These are phyloP conservation scores for Corymbia maculata DNA, from an alignment of 345 rosid species.

Conservation along the genomic window DNA sequence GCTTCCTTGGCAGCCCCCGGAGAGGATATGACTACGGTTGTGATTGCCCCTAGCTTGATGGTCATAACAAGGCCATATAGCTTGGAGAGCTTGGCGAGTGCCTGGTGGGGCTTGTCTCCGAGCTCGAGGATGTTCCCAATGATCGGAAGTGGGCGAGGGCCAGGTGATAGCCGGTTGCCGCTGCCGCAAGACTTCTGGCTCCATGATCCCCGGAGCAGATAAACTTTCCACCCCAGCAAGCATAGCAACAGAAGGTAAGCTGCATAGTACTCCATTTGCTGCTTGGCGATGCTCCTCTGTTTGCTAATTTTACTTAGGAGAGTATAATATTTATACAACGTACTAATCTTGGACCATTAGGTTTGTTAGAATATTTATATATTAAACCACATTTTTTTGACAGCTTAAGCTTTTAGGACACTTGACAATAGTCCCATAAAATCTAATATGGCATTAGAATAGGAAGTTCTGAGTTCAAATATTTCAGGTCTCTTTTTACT, in stretches of 20 bases:
- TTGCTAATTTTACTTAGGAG: not conserved
- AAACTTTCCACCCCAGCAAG: not conserved
- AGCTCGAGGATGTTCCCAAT: slow-evolving; percentile 29
- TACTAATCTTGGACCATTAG: too few species aligned
- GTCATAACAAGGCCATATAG: slow-evolving; percentile 26
- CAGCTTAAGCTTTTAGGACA: too few species aligned
- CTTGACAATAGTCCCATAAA: too few species aligned
- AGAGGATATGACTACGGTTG: slow-evolving; percentile 28
- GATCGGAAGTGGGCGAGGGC: slow-evolving; percentile 21
- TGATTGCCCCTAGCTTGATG: slow-evolving; percentile 24
- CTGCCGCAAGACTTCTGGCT: not conserved
- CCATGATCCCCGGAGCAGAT: not conserved
- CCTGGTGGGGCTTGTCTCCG: slow-evolving; percentile 19
- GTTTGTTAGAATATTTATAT: too few species aligned
- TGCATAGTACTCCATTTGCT: not conserved
- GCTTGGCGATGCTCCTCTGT: not conserved
- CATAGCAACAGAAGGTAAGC: not conserved
- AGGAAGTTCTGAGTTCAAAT: too few species aligned
- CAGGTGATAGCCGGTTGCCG: slow-evolving; percentile 10
- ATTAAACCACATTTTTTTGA: too few species aligned
- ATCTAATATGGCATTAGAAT: too few species aligned
- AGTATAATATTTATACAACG: too few species aligned
- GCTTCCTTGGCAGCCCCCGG: slow-evolving; percentile 24
- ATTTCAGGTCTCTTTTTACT: too few species aligned
- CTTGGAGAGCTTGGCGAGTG: slow-evolving; percentile 19